Base-by-base conservation (phyloP, 176 grass and related monocot species). In the Triticum urartu region DNA sequence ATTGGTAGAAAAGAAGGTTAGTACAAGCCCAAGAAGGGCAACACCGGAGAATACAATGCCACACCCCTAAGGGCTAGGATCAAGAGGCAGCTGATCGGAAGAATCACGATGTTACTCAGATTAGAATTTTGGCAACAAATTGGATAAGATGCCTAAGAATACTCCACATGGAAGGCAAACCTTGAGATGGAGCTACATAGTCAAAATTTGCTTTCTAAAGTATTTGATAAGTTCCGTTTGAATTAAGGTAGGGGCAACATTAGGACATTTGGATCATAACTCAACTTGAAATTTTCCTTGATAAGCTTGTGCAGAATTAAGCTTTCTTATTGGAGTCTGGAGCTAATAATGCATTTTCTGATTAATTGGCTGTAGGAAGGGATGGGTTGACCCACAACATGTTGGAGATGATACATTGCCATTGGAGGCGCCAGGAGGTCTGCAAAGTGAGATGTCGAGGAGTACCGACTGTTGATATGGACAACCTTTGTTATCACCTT, bases 381-480 rank as follows among this genome's bases (percentile, higher is more conserved):
- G 96, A 98, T 88, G 96, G 96, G 7, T 88, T 98, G 84, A 98
- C 96, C n/a, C 96, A 98, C 77, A 98, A 98, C 76, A 98, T 98
- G 96, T 91, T 98, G 90, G 93, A 98, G 72, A 92, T 94, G 85
- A 79, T 95, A 84, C 96, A 98, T 92, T 94, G 90, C 47, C 96
- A 98, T 64, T 98, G 96, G 96, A 95, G 93, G 54, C 87, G 88
- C n/a, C 91, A 98, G 36, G 86, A 95, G 88, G 78, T 98, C 74
- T 98, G 96, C 78, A 98, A 98, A 90, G 91, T 98, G 72, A 93
- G 96, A 84, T 98, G 93, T 63, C 93, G 92, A 75, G 96, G 96
- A 21, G 96, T 95, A 82, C 96, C 93, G 0, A 98, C 96, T 26
- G 87, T 98, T 77, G 96, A 98, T 86, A 98, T 98, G 96, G 74